phyloP scores from a whole-genome alignment of 2,329 filamentous ascomycete genomes.

The Colletotrichum costaricense region DNA sequence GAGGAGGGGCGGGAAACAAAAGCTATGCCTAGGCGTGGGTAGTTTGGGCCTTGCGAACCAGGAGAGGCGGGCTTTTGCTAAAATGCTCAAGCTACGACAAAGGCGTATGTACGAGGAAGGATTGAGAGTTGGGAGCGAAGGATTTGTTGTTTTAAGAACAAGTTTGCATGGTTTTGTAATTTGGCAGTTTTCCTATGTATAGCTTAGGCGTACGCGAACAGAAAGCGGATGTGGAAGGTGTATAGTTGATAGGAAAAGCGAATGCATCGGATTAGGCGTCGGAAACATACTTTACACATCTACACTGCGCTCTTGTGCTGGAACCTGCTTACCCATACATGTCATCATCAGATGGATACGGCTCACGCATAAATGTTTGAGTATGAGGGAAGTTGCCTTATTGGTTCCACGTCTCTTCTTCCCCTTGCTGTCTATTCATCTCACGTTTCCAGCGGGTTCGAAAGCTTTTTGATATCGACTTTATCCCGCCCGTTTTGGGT shows the following conservation, averaged over 20 bases:
- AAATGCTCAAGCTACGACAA: background rate
- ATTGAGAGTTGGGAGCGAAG: background rate
- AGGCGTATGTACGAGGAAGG: background rate
- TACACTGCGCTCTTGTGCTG: background rate
- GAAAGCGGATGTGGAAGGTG: background rate
- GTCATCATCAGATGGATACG: background rate
- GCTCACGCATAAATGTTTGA: background rate
- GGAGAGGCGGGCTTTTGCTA: background rate
- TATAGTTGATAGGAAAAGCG: constrained; percentile 3
- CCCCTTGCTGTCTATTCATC: constrained; percentile 1
- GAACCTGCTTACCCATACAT: too few species aligned
- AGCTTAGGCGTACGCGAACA: background rate
- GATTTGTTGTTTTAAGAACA: background rate
- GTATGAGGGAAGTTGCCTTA: background rate
- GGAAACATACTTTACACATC: background rate
- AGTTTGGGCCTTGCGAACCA: background rate
- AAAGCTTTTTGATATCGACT: background rate
- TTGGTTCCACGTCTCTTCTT: background rate
- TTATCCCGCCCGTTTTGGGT: constrained; percentile 12
- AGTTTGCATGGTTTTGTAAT: background rate
- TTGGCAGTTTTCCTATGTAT: background rate
- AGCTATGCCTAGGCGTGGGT: background rate
- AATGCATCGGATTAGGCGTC: constrained; percentile 5
- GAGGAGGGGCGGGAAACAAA: background rate
- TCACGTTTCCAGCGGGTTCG: constrained; percentile 9